Evolutionary conservation across 441 rosid species (phyloP).

Genomic region (Brassica balearica): DNA sequence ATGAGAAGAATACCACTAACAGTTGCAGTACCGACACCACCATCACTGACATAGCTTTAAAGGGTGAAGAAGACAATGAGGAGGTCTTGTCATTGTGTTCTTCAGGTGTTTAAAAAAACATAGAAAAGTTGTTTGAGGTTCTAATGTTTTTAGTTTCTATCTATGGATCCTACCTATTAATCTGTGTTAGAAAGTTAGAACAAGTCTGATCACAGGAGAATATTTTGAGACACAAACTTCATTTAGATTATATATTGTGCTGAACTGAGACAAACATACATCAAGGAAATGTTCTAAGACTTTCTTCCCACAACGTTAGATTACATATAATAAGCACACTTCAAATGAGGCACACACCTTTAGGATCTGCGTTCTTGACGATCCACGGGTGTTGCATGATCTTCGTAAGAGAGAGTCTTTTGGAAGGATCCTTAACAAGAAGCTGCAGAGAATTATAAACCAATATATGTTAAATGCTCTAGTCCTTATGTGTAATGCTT

Average conservation of each 20-base stretch:
- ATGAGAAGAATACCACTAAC: constrained; percentile 39
- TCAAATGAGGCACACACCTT: constrained; percentile 49
- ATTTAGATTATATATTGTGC: too few species aligned
- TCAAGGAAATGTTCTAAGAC: not conserved
- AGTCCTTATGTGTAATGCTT: constrained; percentile 14
- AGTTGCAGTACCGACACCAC: constrained; percentile 68
- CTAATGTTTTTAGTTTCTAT: not conserved
- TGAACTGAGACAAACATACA: too few species aligned
- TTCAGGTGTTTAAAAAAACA: constrained; percentile 31
- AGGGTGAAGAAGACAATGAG: constrained; percentile 38
- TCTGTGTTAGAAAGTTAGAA: too few species aligned
- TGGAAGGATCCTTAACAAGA: constrained; percentile 81
- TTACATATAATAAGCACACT: constrained; percentile 13
- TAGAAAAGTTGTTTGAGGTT: constrained; percentile 26
- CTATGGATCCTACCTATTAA: not conserved
- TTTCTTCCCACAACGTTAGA: constrained; percentile 13
- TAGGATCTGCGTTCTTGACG: constrained; percentile 74
- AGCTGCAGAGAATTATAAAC: constrained; percentile 61
- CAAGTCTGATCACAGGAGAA: too few species aligned
- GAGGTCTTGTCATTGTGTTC: constrained; percentile 39
- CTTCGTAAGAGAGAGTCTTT: constrained; percentile 78
- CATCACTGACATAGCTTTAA: constrained; percentile 53
- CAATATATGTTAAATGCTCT: not conserved
- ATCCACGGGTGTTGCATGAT: constrained; percentile 93
- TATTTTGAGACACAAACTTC: too few species aligned